phyloP scores from a whole-genome alignment of 2,329 filamentous ascomycete genomes.

The Akanthomyces dipterigenus region DNA sequence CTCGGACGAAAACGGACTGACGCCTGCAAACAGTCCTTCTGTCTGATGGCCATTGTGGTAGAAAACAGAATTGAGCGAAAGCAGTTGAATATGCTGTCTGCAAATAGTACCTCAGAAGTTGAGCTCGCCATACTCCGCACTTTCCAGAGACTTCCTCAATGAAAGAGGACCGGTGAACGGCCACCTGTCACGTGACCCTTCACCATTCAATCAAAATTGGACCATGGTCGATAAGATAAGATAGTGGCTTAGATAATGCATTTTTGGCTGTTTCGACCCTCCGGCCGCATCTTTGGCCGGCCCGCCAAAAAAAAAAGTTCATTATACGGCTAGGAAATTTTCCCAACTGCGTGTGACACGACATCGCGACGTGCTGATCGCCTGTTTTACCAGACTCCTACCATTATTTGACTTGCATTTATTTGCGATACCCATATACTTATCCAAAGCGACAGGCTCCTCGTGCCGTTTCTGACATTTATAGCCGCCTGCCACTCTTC shows the following conservation, averaged over 20 bases:
- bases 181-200: not conserved
- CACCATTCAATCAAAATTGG: not conserved
- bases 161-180: no score
- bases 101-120: not conserved
- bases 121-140: no score
- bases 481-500: not conserved
- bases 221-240: conserved; percentile 3
- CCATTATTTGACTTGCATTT: not conserved
- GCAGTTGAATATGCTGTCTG: not conserved
- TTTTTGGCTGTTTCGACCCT: not conserved
- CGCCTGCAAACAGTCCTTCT: conserved; percentile 7
- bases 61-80: not conserved
- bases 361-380: not conserved
- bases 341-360: conserved; percentile 7
- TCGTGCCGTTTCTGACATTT: not conserved
- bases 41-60: not conserved
- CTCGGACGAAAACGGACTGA: conserved; percentile 7
- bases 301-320: conserved; percentile 17
- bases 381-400: not conserved
- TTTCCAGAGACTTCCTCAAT: no score
- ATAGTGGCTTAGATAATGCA: conserved; percentile 12
- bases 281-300: conserved; percentile 1
- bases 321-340: conserved; percentile 9
- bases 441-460: not conserved
- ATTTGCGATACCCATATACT: not conserved